phyloP scores from a whole-genome alignment of 2,329 filamentous ascomycete species.

The Rutstroemia sp. region DNA sequence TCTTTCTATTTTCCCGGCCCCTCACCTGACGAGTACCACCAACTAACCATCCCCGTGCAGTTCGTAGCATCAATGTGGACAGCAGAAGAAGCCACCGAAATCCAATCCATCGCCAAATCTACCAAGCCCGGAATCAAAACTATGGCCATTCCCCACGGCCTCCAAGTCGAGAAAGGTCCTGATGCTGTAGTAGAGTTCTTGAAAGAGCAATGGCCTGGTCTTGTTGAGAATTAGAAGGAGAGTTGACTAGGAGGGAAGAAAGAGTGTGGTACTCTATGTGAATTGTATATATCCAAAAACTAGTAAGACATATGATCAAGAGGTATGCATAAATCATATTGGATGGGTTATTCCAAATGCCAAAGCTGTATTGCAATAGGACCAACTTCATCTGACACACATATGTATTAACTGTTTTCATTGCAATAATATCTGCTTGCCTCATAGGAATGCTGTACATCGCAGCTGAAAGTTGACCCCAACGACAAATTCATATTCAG shows the following conservation, averaged over 20 bases:
- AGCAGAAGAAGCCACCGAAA: slow-evolving; percentile 39
- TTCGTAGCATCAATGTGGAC: slow-evolving; percentile 53
- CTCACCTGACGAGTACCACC: neutral
- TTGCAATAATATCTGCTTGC: too few species aligned
- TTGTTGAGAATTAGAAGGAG: slow-evolving; percentile 14
- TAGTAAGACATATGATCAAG: too few species aligned
- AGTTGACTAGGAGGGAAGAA: neutral
- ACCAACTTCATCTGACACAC: too few species aligned
- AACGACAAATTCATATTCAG: too few species aligned
- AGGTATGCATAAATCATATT: too few species aligned
- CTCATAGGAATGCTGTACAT: too few species aligned
- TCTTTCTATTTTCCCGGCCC: neutral
- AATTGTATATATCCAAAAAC: too few species aligned
- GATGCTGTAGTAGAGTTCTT: slow-evolving; percentile 49
- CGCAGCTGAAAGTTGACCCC: too few species aligned
- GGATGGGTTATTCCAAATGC: too few species aligned
- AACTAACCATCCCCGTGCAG: slow-evolving; percentile 29
- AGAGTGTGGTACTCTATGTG: too few species aligned
- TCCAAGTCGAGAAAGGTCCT: slow-evolving; percentile 45
- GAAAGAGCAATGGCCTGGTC: slow-evolving; percentile 30
- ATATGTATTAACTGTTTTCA: too few species aligned
- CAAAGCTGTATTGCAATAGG: too few species aligned
- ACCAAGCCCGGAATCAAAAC: slow-evolving; percentile 41
- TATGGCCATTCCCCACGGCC: slow-evolving; percentile 44
- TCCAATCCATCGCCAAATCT: slow-evolving; percentile 36